Percentiles rank a stretch among this genome's conserved stretches.
Conservation (phyloP, 225 moss, liverwort and hornwort species). For the Sphagnum tenellum region DNA sequence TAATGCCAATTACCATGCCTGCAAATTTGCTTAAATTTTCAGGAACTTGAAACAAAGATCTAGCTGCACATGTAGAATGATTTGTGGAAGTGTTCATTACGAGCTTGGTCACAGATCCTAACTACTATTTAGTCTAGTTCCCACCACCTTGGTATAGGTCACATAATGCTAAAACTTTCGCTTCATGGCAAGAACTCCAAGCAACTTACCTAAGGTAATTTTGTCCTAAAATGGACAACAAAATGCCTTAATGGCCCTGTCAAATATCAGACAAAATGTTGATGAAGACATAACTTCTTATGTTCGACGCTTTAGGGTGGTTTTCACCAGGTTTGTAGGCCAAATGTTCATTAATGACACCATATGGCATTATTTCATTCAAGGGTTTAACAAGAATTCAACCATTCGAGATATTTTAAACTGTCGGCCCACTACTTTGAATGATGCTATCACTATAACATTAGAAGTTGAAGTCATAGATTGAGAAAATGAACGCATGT, state of each 20-base stretch:
- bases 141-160: slow-evolving; percentile 5
- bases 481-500: too few species aligned
- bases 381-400: background rate
- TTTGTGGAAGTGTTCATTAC: background rate
- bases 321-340: background rate
- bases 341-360: background rate
- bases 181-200: background rate
- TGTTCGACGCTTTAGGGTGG: background rate
- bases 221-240: background rate
- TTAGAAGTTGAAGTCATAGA: too few species aligned
- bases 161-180: background rate
- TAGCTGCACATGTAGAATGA: background rate
- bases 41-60: background rate
- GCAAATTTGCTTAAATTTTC: background rate
- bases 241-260: background rate
- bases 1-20: background rate
- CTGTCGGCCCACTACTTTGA: background rate
- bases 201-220: background rate
- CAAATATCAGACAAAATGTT: background rate
- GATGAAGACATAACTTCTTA: background rate
- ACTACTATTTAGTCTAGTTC: background rate
- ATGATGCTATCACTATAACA: background rate
- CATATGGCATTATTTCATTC: background rate
- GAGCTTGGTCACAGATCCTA: background rate
- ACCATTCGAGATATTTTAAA: background rate